These are phyloP conservation scores for Globisporangium apiculatum DNA, from an alignment of 352 stramenopile species.

Conservation along the genomic window DNA sequence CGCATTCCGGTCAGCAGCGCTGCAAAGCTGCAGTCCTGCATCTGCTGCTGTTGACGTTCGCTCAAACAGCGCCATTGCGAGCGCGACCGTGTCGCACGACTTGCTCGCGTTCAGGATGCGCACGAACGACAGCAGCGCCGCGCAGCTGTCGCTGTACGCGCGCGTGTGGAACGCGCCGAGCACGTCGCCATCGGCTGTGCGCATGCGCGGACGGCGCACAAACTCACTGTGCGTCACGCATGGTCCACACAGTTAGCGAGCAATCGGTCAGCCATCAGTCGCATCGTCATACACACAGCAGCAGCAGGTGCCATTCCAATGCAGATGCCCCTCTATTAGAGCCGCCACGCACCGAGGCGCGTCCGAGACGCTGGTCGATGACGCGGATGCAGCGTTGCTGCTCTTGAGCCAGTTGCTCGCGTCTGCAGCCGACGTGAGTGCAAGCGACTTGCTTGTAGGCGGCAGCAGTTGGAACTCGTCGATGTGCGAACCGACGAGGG, in stretches of 20 bases:
- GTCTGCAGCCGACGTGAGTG: not conserved
- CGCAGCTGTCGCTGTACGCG: slow-evolving; percentile 37
- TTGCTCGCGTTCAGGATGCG: slow-evolving; percentile 54
- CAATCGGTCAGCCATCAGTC: not conserved
- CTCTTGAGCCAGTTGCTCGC: slow-evolving; percentile 7
- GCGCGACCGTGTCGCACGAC: slow-evolving; percentile 62
- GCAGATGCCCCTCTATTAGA: not conserved
- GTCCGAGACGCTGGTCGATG: not conserved
- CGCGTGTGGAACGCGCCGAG: slow-evolving; percentile 40
- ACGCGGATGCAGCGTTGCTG: not conserved
- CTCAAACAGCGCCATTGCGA: slow-evolving; percentile 37
- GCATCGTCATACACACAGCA: not conserved
- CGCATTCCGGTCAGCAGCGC: not conserved
- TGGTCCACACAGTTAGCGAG: not conserved
- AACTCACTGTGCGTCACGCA: slow-evolving; percentile 31
- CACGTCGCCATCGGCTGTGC: slow-evolving; percentile 45
- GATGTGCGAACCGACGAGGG: slow-evolving; percentile 5
- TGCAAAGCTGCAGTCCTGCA: not conserved
- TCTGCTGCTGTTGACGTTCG: not conserved
- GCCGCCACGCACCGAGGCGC: not conserved
- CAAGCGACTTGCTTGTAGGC: slow-evolving; percentile 2
- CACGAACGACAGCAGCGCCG: slow-evolving; percentile 24
- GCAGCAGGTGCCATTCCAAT: not conserved
- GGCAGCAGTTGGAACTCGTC: slow-evolving; percentile 13
- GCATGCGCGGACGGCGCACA: slow-evolving; percentile 35